Evolutionary conservation across 1,284 basidiomycete genomes (phyloP).

Genomic region (Ustilago xerochloae): DNA sequence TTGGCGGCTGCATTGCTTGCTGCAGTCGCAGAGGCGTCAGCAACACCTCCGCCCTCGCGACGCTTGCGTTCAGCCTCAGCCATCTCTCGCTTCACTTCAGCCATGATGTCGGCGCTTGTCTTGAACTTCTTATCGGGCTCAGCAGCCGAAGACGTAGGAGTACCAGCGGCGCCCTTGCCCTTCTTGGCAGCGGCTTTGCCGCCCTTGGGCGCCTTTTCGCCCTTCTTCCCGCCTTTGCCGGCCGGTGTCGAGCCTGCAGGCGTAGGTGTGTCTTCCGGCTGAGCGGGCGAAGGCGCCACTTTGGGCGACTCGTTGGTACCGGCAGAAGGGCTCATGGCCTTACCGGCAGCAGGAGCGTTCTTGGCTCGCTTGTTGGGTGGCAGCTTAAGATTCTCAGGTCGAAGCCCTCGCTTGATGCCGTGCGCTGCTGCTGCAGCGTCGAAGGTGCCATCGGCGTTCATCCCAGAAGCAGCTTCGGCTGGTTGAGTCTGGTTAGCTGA

Average conservation of each 20-base stretch:
- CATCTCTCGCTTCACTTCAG: constrained; percentile 62
- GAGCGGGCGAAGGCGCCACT: constrained; percentile 44
- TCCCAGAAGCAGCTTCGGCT: constrained; percentile 12
- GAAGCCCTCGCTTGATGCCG: constrained; percentile 60
- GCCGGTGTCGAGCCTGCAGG: constrained; percentile 52
- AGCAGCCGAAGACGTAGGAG: constrained; percentile 45
- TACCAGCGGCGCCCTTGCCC: constrained; percentile 43
- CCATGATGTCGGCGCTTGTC: constrained; percentile 64
- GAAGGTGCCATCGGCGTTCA: constrained; percentile 38
- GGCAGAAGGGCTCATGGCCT: constrained; percentile 34
- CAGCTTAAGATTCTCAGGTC: constrained; percentile 63
- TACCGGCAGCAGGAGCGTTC: constrained; percentile 21
- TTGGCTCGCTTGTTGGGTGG: constrained; percentile 62
- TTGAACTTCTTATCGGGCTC: constrained; percentile 53
- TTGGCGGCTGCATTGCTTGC: constrained; percentile 16
- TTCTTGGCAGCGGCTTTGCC: constrained; percentile 44
- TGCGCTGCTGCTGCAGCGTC: constrained; percentile 48
- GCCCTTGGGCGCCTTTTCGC: constrained; percentile 35
- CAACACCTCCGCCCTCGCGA: constrained; percentile 34
- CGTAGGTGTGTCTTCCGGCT: constrained; percentile 41
- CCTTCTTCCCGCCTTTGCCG: constrained; percentile 49
- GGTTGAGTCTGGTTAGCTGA: constrained; percentile 10
- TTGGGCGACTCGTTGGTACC: constrained; percentile 51
- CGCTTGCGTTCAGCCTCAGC: constrained; percentile 55
- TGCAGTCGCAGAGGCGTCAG: constrained; percentile 13